These are phyloP conservation scores for Lanmaoa pseudosensibilis DNA, from an alignment of 768 basidiomycete species.

Conservation along the genomic window DNA sequence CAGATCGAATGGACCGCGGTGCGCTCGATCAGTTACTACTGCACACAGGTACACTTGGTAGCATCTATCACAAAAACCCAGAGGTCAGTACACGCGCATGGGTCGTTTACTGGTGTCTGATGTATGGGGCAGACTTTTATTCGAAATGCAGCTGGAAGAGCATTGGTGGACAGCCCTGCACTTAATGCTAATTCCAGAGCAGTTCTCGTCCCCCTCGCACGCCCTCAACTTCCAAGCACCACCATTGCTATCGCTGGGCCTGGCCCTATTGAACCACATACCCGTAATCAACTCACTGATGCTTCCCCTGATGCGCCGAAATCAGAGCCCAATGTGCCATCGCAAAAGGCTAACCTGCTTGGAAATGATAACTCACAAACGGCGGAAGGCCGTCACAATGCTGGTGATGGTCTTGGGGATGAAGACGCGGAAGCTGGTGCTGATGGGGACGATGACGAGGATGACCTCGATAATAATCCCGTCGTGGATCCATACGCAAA, in stretches of 20 bases:
- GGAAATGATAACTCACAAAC: constrained; percentile 11
- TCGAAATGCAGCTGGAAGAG: constrained; percentile 80
- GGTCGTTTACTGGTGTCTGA: constrained; percentile 12
- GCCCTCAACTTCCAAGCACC: constrained; percentile 46
- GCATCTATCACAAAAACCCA: constrained; percentile 98
- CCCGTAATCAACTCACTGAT: constrained; percentile 28
- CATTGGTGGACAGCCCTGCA: constrained; percentile 84
- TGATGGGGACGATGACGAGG: constrained; percentile 45
- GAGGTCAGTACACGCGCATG: constrained; percentile 52
- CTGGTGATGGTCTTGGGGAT: constrained; percentile 22
- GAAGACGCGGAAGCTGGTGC: constrained; percentile 24
- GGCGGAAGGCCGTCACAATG: constrained; percentile 1
- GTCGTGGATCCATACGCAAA: constrained; percentile 78
- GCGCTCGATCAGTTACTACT: constrained; percentile 92
- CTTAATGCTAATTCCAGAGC: constrained; percentile 79
- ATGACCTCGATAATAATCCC: constrained; percentile 34
- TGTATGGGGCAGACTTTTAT: constrained; percentile 74
- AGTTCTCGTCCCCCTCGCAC: constrained; percentile 62
- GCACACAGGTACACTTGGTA: constrained; percentile 91
- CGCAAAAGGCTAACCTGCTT: constrained; percentile 21
- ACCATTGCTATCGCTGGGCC: constrained; percentile 58
- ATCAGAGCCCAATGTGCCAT: constrained; percentile 35
- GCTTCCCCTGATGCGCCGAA: constrained; percentile 27
- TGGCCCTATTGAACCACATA: constrained; percentile 37
- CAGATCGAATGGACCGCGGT: constrained; percentile 95